Evolutionary conservation across 140 eudicot genomes (phyloP), one percentile per base, ranked within the genome.

Genomic region (Ambrosia hybrid): DNA sequence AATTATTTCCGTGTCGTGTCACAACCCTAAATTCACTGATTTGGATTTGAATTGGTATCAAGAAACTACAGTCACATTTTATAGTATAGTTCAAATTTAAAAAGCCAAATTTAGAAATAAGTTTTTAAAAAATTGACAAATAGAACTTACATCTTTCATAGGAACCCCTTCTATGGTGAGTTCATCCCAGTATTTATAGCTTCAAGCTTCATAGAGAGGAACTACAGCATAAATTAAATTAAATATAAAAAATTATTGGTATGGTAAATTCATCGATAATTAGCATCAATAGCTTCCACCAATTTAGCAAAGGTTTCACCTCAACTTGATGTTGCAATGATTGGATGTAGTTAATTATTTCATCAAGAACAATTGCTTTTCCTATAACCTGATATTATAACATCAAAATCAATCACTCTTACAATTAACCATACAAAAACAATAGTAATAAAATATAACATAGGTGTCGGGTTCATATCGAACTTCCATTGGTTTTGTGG

Each of bases 161-260:
- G 88, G 88, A 56, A 83, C 85, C 15, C 90, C 92, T 79, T 86
- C 95, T 16, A 80, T 78, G 0, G 62, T 3, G 88, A 81, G 48
- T n/a, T n/a, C n/a, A n/a, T n/a, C n/a, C n/a, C n/a, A n/a, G n/a
- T 21, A 21, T 21, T 21, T 21, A 21, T 21, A 21, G 30, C 30
- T 88, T 94, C 99, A 73, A 94, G 99, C 83, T 94, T 91, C 99
- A 94, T 88, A 10, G 97, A 94, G 78, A 94, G 80, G 81, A 94
- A 94, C 97, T 94, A 80, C 71, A 79, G 62, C 45, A 78, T 26
- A 57, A n/a, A n/a, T n/a, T n/a, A 15, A 11, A 3, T 58, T 55
- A 51, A 7, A 38, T 4, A 8, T 1, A 63, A 59, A 51, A 13
- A 30, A 4, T 21, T 21, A 66, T 0, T 21, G 3, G 3, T 13